Base-by-base conservation (phyloP, 768 basidiomycete genomes). In the Macrolepiota albuminosa region DNA sequence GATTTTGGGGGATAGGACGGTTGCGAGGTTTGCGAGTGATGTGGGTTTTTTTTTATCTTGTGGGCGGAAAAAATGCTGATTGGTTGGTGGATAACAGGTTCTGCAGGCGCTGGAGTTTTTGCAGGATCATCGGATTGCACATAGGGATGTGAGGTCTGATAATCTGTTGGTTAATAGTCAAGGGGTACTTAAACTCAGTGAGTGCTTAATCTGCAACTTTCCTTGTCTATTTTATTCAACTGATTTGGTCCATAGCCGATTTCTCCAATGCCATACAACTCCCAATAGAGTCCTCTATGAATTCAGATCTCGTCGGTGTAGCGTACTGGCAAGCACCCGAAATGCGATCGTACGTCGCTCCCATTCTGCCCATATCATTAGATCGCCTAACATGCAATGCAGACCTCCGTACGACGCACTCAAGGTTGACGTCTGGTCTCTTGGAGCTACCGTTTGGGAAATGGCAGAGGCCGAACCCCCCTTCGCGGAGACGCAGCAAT, bases 281-380 rank as follows among this genome's bases (percentile, higher is more conserved):
- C 13, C 68, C 82, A 13, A 70, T 70, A n/a, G 77, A 80, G 10
- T 71, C 76, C 0, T 81, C 87, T 3, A 78, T 76, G 62, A 74
- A 78, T 18, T 77, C 75, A 18, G 89, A 90, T 37, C 69, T 72
- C 26, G 88, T 83, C 3, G 91, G 91, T 7, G 89, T 93, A 21
- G 69, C 84, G 21, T 92, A 86, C 74, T 93, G 91, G 91, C 91
- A 92, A 81, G 88, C 90, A 26, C 91, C 91, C 31, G 90, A 92
- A 74, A 79, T 91, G 63, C 81, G 89, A 74, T 76, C 70, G 89
- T 90, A 68, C 67, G 87, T 71, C 18, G 6, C 11, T 40, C 10
- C 16, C 13, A 14, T 4, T 33, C 18, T 57, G 49, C 42, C 52
- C 11, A 24, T 58, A 40, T 46, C 47, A 48, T 63, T 16, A 21